Evolutionary conservation across 495 filamentous ascomycete species (phyloP).

Genomic region (Penicillium cataractarum): DNA sequence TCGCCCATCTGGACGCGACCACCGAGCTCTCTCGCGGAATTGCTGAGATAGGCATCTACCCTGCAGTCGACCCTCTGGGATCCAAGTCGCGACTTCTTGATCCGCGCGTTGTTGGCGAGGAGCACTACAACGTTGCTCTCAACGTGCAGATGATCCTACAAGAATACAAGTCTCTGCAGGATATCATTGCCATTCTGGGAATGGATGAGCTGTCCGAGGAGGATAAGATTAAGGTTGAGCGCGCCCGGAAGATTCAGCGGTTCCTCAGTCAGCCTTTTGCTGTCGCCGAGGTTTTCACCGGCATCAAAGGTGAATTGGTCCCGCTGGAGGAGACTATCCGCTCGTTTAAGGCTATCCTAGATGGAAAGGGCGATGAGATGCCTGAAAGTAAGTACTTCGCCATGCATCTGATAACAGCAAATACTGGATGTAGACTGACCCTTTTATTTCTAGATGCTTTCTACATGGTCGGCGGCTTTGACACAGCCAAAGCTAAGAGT

Average conservation of each 20-base stretch:
- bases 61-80: conserved; percentile 98
- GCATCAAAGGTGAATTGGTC: conserved; percentile 65
- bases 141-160: conserved; percentile 98
- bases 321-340: too few relatives aligned
- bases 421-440: too few relatives aligned
- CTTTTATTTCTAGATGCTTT: too few relatives aligned
- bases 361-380: too few relatives aligned
- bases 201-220: conserved; percentile 99
- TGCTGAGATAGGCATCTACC: conserved; percentile 99
- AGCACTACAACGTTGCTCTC: conserved; percentile 94
- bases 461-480: too few relatives aligned
- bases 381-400: too few relatives aligned
- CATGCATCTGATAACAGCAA: too few relatives aligned
- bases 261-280: conserved; percentile 99
- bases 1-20: conserved; percentile 99
- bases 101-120: conserved; percentile 94
- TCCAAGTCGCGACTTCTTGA: conserved; percentile 99
- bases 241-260: conserved; percentile 98
- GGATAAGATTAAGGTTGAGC: conserved; percentile 99
- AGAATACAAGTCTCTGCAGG: conserved; percentile 99
- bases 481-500: too few relatives aligned
- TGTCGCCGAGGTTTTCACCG: conserved; percentile 96
- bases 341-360: too few relatives aligned
- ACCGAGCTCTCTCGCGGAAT: conserved; percentile 99
- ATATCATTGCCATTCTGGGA: conserved; percentile 99